Percentiles rank a stretch among this genome's conserved stretches.
These are phyloP conservation scores for Stagonosporopsis vannaccii DNA, from an alignment of 2,329 filamentous ascomycete genomes.

Conservation along the genomic window DNA sequence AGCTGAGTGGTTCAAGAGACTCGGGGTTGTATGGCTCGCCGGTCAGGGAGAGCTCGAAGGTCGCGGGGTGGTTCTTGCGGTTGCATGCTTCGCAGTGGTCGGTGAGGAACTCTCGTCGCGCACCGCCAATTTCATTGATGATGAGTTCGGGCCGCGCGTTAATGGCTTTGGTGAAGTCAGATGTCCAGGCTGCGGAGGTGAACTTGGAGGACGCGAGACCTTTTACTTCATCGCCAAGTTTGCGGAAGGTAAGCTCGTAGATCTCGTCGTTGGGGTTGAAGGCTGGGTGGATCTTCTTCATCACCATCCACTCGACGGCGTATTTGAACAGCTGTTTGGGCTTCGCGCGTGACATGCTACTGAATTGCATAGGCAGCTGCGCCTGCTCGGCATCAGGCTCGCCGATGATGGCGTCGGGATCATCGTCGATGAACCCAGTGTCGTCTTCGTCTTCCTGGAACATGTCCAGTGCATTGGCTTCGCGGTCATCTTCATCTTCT, in stretches of 20 bases:
- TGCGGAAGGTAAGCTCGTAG: slow-evolving; percentile 73
- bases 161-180: slow-evolving; percentile 70
- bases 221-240: slow-evolving; percentile 74
- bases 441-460: slow-evolving; percentile 65
- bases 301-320: slow-evolving; percentile 81
- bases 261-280: slow-evolving; percentile 70
- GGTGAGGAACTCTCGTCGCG: slow-evolving; percentile 22
- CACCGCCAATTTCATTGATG: slow-evolving; percentile 38
- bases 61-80: slow-evolving; percentile 71
- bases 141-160: slow-evolving; percentile 68
- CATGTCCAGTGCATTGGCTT: slow-evolving; percentile 49
- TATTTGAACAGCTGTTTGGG: slow-evolving; percentile 76
- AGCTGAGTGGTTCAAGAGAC: slow-evolving; percentile 68
- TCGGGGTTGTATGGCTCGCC: slow-evolving; percentile 72
- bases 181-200: slow-evolving; percentile 73
- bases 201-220: slow-evolving; percentile 75
- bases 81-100: slow-evolving; percentile 74
- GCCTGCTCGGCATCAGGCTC: slow-evolving; percentile 58
- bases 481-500: slow-evolving; percentile 29
- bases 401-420: slow-evolving; percentile 63
- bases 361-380: slow-evolving; percentile 74
- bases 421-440: slow-evolving; percentile 69
- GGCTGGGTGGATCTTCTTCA: slow-evolving; percentile 76
- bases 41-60: slow-evolving; percentile 67
- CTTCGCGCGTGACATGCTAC: slow-evolving; percentile 69